phyloP scores from a whole-genome alignment of 2,329 filamentous ascomycete species.

The Cladosporium sp. region DNA sequence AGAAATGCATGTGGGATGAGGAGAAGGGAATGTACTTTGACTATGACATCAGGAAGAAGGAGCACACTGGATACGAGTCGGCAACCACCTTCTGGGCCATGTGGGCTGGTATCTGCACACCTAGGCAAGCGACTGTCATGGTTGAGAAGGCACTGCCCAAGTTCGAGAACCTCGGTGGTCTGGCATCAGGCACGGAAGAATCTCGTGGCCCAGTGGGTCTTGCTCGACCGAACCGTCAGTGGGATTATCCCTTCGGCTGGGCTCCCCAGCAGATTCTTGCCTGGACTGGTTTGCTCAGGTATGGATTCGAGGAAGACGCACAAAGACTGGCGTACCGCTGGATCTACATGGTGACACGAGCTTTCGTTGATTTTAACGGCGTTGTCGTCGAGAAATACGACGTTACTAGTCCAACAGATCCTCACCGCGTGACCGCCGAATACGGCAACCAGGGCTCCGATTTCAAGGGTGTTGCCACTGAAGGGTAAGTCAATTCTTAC shows the following conservation, averaged over 20 bases:
- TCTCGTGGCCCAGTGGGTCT: constrained; percentile 77
- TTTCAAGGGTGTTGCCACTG: constrained; percentile 91
- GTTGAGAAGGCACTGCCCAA: constrained; percentile 77
- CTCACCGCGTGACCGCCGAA: constrained; percentile 91
- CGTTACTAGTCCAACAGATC: constrained; percentile 83
- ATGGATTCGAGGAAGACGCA: constrained; percentile 86
- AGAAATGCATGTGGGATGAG: constrained; percentile 92
- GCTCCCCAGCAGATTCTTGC: constrained; percentile 97
- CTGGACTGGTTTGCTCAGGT: constrained; percentile 87
- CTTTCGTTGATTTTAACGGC: constrained; percentile 97
- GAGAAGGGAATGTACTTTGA: constrained; percentile 96
- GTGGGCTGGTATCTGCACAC: constrained; percentile 86
- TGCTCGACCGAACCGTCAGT: constrained; percentile 88
- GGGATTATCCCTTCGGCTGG: constrained; percentile 98
- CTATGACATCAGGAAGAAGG: constrained; percentile 79
- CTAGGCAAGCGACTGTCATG: constrained; percentile 78
- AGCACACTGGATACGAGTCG: constrained; percentile 80
- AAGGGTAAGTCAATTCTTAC: constrained; percentile 67
- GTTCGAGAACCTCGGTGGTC: constrained; percentile 82
- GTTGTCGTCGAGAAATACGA: constrained; percentile 99
- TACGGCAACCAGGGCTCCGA: constrained; percentile 96
- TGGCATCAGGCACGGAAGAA: constrained; percentile 84
- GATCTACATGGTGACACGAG: constrained; percentile 97
- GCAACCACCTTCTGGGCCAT: constrained; percentile 96
- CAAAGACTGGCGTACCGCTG: constrained; percentile 91